phyloP scores from a whole-genome alignment of 1,284 basidiomycete genomes.

The Ceratobasidium sp. region DNA sequence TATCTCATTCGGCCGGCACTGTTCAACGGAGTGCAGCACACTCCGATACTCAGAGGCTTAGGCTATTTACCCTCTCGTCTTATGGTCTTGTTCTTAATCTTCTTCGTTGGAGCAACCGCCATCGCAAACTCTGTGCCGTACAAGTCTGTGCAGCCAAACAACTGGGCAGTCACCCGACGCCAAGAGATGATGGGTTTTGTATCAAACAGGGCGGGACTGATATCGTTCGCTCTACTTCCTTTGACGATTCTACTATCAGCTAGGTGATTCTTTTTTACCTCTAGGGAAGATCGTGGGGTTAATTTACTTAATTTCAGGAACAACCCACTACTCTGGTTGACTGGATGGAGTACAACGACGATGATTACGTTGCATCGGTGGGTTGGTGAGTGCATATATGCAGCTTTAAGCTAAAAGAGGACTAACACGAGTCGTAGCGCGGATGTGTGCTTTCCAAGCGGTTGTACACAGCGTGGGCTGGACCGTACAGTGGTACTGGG shows the following conservation, averaged over 20 bases:
- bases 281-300: too few relatives aligned
- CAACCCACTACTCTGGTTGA: conserved; percentile 33
- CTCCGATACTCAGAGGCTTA: conserved; percentile 17
- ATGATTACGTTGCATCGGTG: conserved; percentile 37
- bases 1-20: conserved; percentile 30
- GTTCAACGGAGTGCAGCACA: conserved; percentile 20
- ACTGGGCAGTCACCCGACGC: conserved; percentile 27
- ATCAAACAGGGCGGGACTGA: conserved; percentile 21
- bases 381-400: conserved; percentile 22
- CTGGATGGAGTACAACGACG: conserved; percentile 31
- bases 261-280: not conserved
- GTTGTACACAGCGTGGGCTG: conserved; percentile 33
- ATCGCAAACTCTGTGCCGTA: conserved; percentile 18
- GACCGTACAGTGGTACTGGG: conserved; percentile 43
- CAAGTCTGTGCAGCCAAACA: conserved; percentile 43
- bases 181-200: conserved; percentile 40
- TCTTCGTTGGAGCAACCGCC: conserved; percentile 24
- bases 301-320: not conserved
- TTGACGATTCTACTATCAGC: conserved; percentile 31
- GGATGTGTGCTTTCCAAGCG: conserved; percentile 38
- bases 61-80: conserved; percentile 38
- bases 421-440: not conserved
- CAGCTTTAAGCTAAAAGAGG: not conserved
- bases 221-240: conserved; percentile 37
- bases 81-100: conserved; percentile 9